Conservation (phyloP, 768 basidiomycete genomes). For the Leccinum sublutescens region DNA sequence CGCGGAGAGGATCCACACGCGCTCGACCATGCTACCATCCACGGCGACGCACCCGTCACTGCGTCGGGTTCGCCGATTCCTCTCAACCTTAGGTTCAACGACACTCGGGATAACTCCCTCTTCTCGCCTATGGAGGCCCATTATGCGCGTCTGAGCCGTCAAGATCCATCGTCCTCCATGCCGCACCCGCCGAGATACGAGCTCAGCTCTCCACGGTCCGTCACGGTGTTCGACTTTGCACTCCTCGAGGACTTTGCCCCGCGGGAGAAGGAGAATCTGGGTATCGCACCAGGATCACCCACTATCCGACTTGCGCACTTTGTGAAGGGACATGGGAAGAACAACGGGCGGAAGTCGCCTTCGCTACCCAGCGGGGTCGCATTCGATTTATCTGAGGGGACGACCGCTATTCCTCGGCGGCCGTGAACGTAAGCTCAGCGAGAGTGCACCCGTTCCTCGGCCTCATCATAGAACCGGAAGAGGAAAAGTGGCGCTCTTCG, state of each 20-base stretch:
- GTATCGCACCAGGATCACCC: constrained; percentile 44
- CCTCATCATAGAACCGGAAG: constrained; percentile 55
- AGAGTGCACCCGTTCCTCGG: constrained; percentile 71
- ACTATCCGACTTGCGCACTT: constrained; percentile 11
- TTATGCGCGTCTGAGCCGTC: constrained; percentile 29
- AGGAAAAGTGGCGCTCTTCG: constrained; percentile 92
- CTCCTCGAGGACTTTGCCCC: constrained; percentile 75
- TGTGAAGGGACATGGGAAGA: constrained; percentile 11
- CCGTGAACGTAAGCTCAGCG: constrained; percentile 84
- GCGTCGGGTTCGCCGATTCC: constrained; percentile 9
- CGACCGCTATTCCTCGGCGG: constrained; percentile 25
- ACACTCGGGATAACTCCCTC: constrained; percentile 49
- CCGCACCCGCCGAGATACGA: constrained; percentile 70
- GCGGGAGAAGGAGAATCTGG: constrained; percentile 64
- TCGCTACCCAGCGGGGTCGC: background rate
- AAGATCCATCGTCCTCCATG: constrained; percentile 27
- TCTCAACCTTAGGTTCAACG: constrained; percentile 38
- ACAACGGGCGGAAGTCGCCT: constrained; percentile 7
- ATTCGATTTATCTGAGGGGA: constrained; percentile 14
- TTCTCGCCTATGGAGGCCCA: constrained; percentile 31
- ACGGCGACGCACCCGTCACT: constrained; percentile 2
- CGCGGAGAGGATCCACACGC: constrained; percentile 29
- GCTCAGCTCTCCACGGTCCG: constrained; percentile 48
- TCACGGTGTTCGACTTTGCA: constrained; percentile 61
- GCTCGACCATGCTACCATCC: constrained; percentile 13